Percentiles rank a stretch among this genome's conserved stretches.
These are phyloP conservation scores for Chalara sp. DNA, from an alignment of 2,329 filamentous ascomycete species.

Conservation along the genomic window DNA sequence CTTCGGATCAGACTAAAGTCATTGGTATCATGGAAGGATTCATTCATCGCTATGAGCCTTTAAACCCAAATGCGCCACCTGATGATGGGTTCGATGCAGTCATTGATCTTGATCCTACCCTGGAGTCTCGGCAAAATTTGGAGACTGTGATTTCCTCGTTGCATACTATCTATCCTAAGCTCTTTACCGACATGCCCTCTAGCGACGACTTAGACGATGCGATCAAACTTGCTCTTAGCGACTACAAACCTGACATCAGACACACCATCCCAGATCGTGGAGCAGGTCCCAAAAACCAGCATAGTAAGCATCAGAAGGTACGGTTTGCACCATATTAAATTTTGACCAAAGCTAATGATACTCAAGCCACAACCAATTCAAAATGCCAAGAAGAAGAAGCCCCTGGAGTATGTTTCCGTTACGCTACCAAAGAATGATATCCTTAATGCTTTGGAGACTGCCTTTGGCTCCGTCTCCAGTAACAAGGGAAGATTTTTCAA, in stretches of 20 bases:
- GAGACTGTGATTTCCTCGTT: conserved; percentile 70
- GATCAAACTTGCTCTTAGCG: conserved; percentile 65
- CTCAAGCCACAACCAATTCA: not conserved
- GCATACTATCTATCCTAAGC: conserved; percentile 68
- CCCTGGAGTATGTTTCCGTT: conserved; percentile 60
- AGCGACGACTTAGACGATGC: conserved; percentile 72
- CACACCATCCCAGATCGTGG: conserved; percentile 63
- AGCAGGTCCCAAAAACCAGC: conserved; percentile 35
- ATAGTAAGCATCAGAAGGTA: conserved; percentile 25
- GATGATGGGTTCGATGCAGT: conserved; percentile 78
- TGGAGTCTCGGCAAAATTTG: conserved; percentile 76
- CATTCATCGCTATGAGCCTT: conserved; percentile 74
- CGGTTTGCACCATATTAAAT: not conserved
- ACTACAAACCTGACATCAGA: conserved; percentile 70
- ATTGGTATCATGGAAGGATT: conserved; percentile 94
- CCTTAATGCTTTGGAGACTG: conserved; percentile 54
- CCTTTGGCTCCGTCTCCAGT: conserved; percentile 53
- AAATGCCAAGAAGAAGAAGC: conserved; percentile 39
- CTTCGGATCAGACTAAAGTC: conserved; percentile 65
- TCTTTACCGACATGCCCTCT: conserved; percentile 66
- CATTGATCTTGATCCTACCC: conserved; percentile 75
- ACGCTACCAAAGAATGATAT: conserved; percentile 45
- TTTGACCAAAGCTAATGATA: too few relatives aligned
- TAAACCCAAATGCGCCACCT: conserved; percentile 59
- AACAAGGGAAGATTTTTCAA: conserved; percentile 63